A percentile compares a stretch with the other conserved stretches of the same genome.
These are phyloP conservation scores for Kwoniella mangroviensis DNA, from an alignment of 768 basidiomycete species.

Conservation along the genomic window DNA sequence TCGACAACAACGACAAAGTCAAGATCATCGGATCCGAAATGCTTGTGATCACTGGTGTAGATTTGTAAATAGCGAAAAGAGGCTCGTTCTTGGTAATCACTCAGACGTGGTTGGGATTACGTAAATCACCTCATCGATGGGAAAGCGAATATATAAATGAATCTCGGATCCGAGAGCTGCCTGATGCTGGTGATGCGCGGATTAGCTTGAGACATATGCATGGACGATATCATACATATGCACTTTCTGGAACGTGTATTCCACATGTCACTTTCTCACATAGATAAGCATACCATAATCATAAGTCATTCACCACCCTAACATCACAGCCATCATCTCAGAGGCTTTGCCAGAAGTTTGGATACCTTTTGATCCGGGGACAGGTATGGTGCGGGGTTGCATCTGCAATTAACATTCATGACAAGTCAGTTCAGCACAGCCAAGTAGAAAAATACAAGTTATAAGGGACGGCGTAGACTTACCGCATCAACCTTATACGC, in stretches of 20 bases:
- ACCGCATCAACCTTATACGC: constrained; percentile 28
- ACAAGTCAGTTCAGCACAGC: background rate
- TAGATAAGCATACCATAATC: too few species aligned
- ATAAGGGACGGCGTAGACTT: background rate
- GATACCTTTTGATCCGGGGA: constrained; percentile 18
- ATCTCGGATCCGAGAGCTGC: background rate
- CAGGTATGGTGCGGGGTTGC: constrained; percentile 19
- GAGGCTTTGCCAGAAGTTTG: constrained; percentile 5
- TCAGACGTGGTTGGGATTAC: too few species aligned
- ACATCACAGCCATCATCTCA: background rate
- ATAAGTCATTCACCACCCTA: background rate
- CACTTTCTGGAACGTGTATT: background rate
- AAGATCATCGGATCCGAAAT: too few species aligned
- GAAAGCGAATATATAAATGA: background rate
- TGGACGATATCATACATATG: background rate
- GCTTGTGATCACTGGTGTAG: too few species aligned
- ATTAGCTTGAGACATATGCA: background rate
- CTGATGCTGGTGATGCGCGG: background rate
- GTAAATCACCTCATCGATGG: too few species aligned
- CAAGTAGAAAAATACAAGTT: background rate
- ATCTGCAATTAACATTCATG: background rate
- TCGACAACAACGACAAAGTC: too few species aligned
- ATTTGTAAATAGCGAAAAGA: too few species aligned
- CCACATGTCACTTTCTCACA: background rate
- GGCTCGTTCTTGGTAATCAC: too few species aligned